A percentile compares a stretch with the other conserved stretches of the same genome.
These are phyloP conservation scores for Cetraspora pellucida DNA, from an alignment of 192 early-diverging fungal species.

Conservation along the genomic window DNA sequence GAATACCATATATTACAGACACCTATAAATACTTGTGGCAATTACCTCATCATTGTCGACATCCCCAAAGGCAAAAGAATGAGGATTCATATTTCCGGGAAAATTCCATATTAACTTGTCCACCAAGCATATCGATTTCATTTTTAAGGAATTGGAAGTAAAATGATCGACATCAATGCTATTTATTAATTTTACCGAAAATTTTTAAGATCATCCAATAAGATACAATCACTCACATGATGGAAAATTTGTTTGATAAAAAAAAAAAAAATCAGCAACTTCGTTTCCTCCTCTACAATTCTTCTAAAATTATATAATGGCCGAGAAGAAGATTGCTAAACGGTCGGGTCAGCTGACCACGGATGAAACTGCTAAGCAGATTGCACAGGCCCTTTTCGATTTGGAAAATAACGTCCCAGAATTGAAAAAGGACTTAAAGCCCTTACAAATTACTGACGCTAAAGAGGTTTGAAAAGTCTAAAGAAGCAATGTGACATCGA, in stretches of 20 bases:
- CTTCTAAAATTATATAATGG: background rate
- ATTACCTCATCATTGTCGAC: constrained; percentile 59
- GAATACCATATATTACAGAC: background rate
- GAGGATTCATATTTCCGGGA: constrained; percentile 60
- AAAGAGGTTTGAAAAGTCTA: constrained; percentile 76
- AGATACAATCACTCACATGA: background rate
- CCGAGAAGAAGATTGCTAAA: constrained; percentile 32
- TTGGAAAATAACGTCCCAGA: constrained; percentile 94
- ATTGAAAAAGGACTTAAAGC: constrained; percentile 94
- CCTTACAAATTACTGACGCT: constrained; percentile 91
- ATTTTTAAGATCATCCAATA: background rate
- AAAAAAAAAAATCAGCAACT: too few relatives aligned
- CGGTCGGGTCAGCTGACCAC: constrained; percentile 27
- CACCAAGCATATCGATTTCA: constrained; percentile 51
- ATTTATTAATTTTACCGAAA: background rate
- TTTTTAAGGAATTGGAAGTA: background rate
- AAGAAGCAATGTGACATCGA: background rate
- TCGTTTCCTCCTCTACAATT: too few relatives aligned
- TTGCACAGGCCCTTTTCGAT: constrained; percentile 95
- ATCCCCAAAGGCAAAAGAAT: constrained; percentile 61
- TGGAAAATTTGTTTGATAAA: too few relatives aligned
- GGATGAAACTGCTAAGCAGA: constrained; percentile 88
- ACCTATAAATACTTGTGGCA: background rate
- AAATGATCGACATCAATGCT: background rate
- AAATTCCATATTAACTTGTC: constrained; percentile 57